Percentiles rank a stretch among this genome's conserved stretches.
Conservation (phyloP, 371 early-diverging fungal genomes). For the Haplosporangium sp. region DNA sequence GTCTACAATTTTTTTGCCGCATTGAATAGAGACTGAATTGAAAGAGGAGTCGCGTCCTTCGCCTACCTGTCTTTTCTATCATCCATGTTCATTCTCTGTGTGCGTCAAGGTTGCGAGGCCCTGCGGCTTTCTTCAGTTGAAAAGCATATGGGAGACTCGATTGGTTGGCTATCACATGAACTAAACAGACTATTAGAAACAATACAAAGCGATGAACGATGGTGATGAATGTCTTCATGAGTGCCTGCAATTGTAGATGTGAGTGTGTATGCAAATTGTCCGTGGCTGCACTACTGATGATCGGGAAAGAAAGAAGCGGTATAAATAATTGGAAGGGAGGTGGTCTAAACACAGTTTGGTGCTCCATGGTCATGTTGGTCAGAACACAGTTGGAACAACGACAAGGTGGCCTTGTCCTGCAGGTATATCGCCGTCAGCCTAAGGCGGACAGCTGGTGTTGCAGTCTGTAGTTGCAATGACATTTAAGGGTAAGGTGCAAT, state of each 20-base stretch:
- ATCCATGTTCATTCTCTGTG: not conserved
- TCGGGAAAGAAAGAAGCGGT: not conserved
- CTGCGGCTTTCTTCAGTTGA: too few relatives aligned
- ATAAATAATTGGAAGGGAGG: slow-evolving; percentile 6
- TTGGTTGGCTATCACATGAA: too few relatives aligned
- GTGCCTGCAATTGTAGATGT: not conserved
- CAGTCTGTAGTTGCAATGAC: too few relatives aligned
- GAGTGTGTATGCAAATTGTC: not conserved
- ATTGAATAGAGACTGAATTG: too few relatives aligned
- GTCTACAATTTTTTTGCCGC: not conserved
- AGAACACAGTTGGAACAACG: slow-evolving; percentile 20
- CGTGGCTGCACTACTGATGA: not conserved
- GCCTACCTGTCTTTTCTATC: not conserved
- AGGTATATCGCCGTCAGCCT: too few relatives aligned
- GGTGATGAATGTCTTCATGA: not conserved
- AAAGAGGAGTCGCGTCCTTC: not conserved
- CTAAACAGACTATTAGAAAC: too few relatives aligned
- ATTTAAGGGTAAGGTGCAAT: too few relatives aligned
- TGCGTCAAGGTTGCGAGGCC: too few relatives aligned
- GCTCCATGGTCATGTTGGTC: not conserved
- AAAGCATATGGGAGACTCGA: too few relatives aligned
- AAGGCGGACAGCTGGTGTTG: too few relatives aligned
- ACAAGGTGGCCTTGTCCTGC: too few relatives aligned
- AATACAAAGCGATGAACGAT: too few relatives aligned
- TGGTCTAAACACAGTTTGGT: slow-evolving; percentile 54